A percentile compares a stretch with the other conserved stretches of the same genome.
These are phyloP conservation scores for Rhamnella rubrinervis DNA, from an alignment of 331 rosid species.

Conservation along the genomic window DNA sequence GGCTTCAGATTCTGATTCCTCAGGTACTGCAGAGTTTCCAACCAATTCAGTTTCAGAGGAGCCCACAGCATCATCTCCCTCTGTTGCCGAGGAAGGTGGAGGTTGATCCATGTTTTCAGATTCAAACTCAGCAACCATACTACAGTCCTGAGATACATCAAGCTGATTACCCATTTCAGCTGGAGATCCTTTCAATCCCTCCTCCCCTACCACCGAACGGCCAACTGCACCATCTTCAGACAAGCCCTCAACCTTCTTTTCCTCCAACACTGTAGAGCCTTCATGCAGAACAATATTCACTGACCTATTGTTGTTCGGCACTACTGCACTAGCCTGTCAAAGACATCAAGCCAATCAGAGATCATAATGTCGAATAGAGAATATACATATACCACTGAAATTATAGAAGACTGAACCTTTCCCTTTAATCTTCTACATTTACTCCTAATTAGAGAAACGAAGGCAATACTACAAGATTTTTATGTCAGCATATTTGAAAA, in stretches of 20 bases:
- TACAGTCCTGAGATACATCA: slow-evolving; percentile 19
- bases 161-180: slow-evolving; percentile 30
- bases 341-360: not conserved
- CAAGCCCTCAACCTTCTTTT: slow-evolving; percentile 21
- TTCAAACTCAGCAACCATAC: slow-evolving; percentile 8
- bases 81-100: not conserved
- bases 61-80: not conserved
- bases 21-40: not conserved
- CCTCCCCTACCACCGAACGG: slow-evolving; percentile 26
- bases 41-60: not conserved
- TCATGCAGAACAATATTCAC: slow-evolving; percentile 30
- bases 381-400: not conserved
- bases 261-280: slow-evolving; percentile 25
- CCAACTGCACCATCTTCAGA: slow-evolving; percentile 29
- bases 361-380: not conserved
- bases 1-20: no score
- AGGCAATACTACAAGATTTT: not conserved
- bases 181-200: slow-evolving; percentile 25
- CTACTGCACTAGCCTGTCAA: slow-evolving; percentile 24
- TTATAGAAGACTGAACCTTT: not conserved
- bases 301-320: slow-evolving; percentile 24
- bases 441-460: not conserved
- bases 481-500: not conserved
- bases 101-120: slow-evolving; percentile 20
- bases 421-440: not conserved